A percentile compares a stretch with the other conserved stretches of the same genome.
Evolutionary conservation across 225 moss, liverwort and hornwort species (phyloP).

Genomic region (Physcomitrium patens): DNA sequence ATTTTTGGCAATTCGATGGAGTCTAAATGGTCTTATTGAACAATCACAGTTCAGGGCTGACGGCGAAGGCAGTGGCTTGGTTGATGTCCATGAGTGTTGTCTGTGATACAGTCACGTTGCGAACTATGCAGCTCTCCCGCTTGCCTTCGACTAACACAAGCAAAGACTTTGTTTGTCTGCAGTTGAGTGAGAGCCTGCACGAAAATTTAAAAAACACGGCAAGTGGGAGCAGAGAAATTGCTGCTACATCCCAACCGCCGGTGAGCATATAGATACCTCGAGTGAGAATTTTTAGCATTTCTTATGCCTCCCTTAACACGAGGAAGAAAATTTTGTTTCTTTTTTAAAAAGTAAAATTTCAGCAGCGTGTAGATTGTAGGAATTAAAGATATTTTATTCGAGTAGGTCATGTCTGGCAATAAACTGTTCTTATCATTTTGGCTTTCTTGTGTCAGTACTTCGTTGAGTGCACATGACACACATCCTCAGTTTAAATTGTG

Average conservation of each 20-base stretch:
- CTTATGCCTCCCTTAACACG: not conserved
- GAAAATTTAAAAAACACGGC: constrained; percentile 26
- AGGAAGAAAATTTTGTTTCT: constrained; percentile 22
- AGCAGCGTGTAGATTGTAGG: constrained; percentile 43
- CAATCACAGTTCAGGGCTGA: not conserved
- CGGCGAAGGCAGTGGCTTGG: not conserved
- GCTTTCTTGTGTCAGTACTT: constrained; percentile 8
- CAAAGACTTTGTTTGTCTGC: constrained; percentile 34
- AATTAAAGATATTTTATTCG: constrained; percentile 27
- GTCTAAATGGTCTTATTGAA: not conserved
- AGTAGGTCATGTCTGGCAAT: constrained; percentile 34
- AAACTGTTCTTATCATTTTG: constrained; percentile 38
- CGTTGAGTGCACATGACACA: constrained; percentile 1
- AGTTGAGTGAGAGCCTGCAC: constrained; percentile 42
- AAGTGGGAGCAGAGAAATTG: constrained; percentile 43
- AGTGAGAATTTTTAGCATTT: constrained; percentile 37
- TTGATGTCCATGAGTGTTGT: not conserved
- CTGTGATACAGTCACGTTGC: constrained; percentile 20
- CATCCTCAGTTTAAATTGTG: constrained; percentile 27
- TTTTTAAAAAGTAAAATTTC: not conserved
- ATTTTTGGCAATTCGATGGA: constrained; percentile 32
- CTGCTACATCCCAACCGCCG: constrained; percentile 34
- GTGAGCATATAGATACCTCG: constrained; percentile 29
- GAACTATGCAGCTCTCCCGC: constrained; percentile 38
- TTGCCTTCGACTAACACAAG: constrained; percentile 19